phyloP scores from a whole-genome alignment of 2,329 filamentous ascomycete genomes.

The Fusarium compactum region DNA sequence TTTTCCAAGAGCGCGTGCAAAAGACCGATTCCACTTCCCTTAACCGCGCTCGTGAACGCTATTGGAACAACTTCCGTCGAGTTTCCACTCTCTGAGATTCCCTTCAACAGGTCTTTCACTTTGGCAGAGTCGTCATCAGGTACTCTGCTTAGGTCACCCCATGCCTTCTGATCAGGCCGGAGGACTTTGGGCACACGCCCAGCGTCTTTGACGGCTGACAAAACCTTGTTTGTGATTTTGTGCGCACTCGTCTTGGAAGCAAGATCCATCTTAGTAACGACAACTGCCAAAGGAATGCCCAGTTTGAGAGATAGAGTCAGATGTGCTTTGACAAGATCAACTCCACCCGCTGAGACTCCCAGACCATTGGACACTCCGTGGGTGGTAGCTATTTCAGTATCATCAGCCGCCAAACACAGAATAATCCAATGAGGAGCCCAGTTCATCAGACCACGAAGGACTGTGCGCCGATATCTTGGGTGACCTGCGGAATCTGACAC shows the following conservation, averaged over 20 bases:
- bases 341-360: conserved; percentile 64
- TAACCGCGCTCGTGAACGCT: conserved; percentile 86
- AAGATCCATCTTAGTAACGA: conserved; percentile 92
- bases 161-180: conserved; percentile 63
- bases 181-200: conserved; percentile 81
- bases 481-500: conserved; percentile 93
- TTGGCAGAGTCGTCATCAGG: conserved; percentile 67
- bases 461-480: conserved; percentile 88
- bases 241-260: conserved; percentile 79
- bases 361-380: conserved; percentile 57
- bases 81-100: conserved; percentile 59
- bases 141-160: conserved; percentile 68
- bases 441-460: conserved; percentile 88
- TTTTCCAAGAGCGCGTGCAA: conserved; percentile 84
- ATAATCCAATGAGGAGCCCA: conserved; percentile 97
- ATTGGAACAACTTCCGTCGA: conserved; percentile 77
- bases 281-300: conserved; percentile 79
- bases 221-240: conserved; percentile 76
- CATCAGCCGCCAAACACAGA: conserved; percentile 87
- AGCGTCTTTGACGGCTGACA: conserved; percentile 81
- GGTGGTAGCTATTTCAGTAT: conserved; percentile 61
- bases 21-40: conserved; percentile 82
- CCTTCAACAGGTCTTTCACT: conserved; percentile 66
- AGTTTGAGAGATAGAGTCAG: conserved; percentile 87
- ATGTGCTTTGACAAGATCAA: conserved; percentile 82